Percentiles rank a stretch among this genome's conserved stretches.
Conservation (phyloP, 768 basidiomycete genomes). For the Strobilomyces confusus region DNA sequence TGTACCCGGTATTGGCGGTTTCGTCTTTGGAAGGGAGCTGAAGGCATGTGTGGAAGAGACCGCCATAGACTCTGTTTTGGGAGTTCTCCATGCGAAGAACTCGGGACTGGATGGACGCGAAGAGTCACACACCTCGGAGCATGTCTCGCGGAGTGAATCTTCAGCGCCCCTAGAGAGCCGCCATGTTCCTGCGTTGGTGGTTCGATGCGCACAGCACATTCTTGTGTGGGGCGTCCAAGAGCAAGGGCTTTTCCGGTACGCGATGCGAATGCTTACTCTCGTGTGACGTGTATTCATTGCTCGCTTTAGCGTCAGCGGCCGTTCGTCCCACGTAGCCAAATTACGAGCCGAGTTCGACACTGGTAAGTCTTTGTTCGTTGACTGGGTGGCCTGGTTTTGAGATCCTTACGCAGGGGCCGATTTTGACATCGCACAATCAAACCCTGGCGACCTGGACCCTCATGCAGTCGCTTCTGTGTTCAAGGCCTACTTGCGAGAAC, state of each 20-base stretch:
- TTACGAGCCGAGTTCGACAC: conserved; percentile 80
- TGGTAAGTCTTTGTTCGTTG: conserved; percentile 38
- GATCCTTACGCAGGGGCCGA: conserved; percentile 62
- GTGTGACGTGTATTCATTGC: conserved; percentile 4
- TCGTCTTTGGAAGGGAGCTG: conserved; percentile 68
- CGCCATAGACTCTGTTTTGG: conserved; percentile 35
- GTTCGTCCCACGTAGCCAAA: conserved; percentile 73
- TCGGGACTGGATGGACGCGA: neutral
- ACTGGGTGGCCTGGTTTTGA: neutral
- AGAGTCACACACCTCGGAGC: neutral
- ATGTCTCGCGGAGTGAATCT: conserved; percentile 14
- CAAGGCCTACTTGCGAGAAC: conserved; percentile 88
- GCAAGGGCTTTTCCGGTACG: conserved; percentile 82
- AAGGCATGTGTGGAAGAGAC: conserved; percentile 54
- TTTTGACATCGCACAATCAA: conserved; percentile 73
- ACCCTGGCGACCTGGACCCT: conserved; percentile 87
- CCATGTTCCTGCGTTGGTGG: conserved; percentile 68
- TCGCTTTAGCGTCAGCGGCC: conserved; percentile 65
- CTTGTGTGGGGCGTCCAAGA: conserved; percentile 81
- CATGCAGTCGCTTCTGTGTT: conserved; percentile 92
- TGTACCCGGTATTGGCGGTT: conserved; percentile 38
- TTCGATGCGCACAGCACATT: conserved; percentile 80
- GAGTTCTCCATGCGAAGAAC: conserved; percentile 6
- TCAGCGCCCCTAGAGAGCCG: conserved; percentile 42
- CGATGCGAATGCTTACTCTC: conserved; percentile 4